phyloP scores from a whole-genome alignment of 192 early-diverging fungal species.

The Spizellomyces punctatus region DNA sequence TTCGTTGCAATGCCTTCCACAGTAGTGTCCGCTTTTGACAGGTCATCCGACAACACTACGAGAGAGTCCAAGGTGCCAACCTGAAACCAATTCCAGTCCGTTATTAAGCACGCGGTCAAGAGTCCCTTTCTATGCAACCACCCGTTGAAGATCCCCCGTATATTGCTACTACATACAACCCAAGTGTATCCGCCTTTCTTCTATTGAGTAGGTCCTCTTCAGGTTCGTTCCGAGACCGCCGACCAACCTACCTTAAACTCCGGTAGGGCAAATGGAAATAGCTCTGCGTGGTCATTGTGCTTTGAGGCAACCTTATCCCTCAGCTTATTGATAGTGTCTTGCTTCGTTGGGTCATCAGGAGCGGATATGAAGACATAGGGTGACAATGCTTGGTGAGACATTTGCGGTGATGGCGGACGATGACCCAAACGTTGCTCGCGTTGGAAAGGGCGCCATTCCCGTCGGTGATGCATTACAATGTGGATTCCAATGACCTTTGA shows the following conservation, averaged over 20 bases:
- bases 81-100: conserved; percentile 40
- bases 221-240: no score
- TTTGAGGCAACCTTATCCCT: conserved; percentile 69
- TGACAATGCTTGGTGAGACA: background rate
- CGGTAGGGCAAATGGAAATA: conserved; percentile 83
- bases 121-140: background rate
- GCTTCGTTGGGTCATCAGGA: conserved; percentile 83
- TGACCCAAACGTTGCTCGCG: no score
- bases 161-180: no score
- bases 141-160: no score
- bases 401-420: background rate
- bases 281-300: conserved; percentile 71
- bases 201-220: no score
- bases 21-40: conserved; percentile 79
- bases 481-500: no score
- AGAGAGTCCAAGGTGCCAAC: conserved; percentile 95
- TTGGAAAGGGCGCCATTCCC: no score
- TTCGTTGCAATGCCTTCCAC: conserved; percentile 79
- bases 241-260: conserved; percentile 78
- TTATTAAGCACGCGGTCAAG: background rate
- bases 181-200: no score
- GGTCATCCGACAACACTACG: conserved; percentile 92
- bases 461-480: no score
- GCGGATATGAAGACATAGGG: conserved; percentile 73
- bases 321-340: conserved; percentile 66